Conservation (phyloP, 2,329 filamentous ascomycete species). For the Phaeophleospora eucalypticola region DNA sequence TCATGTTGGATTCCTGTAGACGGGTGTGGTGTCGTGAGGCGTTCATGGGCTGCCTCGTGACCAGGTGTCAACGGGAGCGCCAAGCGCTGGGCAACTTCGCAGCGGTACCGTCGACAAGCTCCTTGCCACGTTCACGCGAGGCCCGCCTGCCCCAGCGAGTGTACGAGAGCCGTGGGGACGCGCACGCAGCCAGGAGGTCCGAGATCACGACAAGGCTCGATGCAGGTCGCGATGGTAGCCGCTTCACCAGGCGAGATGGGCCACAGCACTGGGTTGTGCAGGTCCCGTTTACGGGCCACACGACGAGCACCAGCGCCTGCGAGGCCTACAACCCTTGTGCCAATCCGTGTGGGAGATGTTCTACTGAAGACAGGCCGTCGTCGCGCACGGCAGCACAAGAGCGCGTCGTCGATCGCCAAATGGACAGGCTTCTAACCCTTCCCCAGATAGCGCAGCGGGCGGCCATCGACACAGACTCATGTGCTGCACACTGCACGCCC, state of each 20-base stretch:
- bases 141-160: no score
- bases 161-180: no score
- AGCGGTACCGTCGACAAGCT: no score
- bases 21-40: slow-evolving; percentile 1
- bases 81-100: no score
- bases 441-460: neutral
- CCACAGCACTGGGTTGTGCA: slow-evolving; percentile 18
- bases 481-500: no score
- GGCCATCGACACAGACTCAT: slow-evolving; percentile 1
- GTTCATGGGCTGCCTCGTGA: slow-evolving; percentile 9
- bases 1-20: slow-evolving; percentile 13
- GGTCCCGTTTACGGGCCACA: no score
- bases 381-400: slow-evolving; percentile 15
- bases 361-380: slow-evolving; percentile 9
- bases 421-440: no score
- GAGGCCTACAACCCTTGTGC: slow-evolving; percentile 20
- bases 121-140: slow-evolving; percentile 14
- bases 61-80: slow-evolving; percentile 1
- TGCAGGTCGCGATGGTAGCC: slow-evolving; percentile 11
- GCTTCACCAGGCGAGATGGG: slow-evolving; percentile 5
- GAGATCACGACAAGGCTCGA: slow-evolving; percentile 1
- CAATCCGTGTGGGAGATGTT: slow-evolving; percentile 9
- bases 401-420: slow-evolving; percentile 11
- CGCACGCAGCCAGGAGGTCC: no score
- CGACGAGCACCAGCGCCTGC: no score